Evolutionary conservation across 768 basidiomycete genomes (phyloP).

Genomic region (Auriscalpium microsporum): DNA sequence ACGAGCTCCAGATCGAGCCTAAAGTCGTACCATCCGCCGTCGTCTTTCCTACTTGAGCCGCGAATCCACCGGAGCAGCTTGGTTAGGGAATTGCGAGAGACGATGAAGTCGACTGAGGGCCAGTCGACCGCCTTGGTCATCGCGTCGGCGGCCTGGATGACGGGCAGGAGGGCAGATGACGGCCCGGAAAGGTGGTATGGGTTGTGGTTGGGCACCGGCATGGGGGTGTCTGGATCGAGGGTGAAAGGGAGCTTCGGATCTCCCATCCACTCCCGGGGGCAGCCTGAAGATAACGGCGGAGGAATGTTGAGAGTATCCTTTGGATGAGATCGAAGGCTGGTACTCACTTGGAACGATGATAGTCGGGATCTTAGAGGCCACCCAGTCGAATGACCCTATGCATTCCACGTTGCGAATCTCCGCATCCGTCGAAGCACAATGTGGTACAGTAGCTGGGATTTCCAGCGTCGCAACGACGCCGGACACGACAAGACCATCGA

Average conservation of each 20-base stretch:
- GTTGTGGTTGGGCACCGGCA: constrained; percentile 50
- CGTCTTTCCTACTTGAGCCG: not conserved
- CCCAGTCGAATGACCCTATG: constrained; percentile 26
- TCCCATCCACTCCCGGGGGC: constrained; percentile 46
- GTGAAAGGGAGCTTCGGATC: constrained; percentile 38
- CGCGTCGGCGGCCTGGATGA: constrained; percentile 51
- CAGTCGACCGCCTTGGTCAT: constrained; percentile 27
- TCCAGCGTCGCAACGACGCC: constrained; percentile 3
- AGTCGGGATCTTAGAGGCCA: constrained; percentile 14
- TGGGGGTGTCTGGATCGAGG: constrained; percentile 46
- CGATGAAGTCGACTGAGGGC: constrained; percentile 36
- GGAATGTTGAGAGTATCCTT: too few species aligned
- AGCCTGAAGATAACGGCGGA: constrained; percentile 30
- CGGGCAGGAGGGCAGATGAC: constrained; percentile 37
- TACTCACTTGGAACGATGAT: constrained; percentile 25
- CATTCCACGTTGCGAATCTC: constrained; percentile 16
- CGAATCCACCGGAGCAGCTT: constrained; percentile 53
- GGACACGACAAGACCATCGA: constrained; percentile 1
- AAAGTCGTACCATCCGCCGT: constrained; percentile 37
- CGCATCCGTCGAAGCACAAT: not conserved
- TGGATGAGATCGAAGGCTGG: too few species aligned
- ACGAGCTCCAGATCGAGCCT: constrained; percentile 65
- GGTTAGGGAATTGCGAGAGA: constrained; percentile 58
- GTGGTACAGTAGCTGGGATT: not conserved
- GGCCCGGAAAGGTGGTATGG: constrained; percentile 29